These are phyloP conservation scores for Paramecium biaurelia DNA, from an alignment of 73 alveolate species.

Conservation along the genomic window DNA sequence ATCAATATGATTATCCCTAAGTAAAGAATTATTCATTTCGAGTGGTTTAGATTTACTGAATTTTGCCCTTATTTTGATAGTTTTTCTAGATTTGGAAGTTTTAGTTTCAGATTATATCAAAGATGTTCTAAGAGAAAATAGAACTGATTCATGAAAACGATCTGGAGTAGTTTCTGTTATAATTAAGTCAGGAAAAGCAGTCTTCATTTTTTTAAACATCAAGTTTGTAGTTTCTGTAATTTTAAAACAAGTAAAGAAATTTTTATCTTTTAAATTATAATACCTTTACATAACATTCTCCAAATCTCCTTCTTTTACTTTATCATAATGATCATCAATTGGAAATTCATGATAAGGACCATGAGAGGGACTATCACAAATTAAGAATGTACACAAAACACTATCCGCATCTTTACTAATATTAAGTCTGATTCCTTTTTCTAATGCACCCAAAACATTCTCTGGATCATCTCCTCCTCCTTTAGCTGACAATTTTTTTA, in stretches of 20 bases:
- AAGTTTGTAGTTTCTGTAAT: background rate
- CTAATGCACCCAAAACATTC: slow-evolving; percentile 48
- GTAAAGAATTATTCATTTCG: background rate
- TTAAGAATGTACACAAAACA: background rate
- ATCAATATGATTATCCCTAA: background rate
- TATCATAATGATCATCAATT: background rate
- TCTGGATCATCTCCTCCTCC: slow-evolving; percentile 66
- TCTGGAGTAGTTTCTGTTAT: background rate
- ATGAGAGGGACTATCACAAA: slow-evolving; percentile 36
- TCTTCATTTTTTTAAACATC: background rate
- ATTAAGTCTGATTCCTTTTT: background rate
- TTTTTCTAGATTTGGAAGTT: background rate
- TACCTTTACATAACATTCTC: background rate
- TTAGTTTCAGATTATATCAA: background rate
- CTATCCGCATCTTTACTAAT: background rate
- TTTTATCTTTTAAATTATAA: background rate
- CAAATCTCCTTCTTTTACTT: background rate
- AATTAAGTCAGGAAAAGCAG: background rate
- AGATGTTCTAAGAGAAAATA: background rate
- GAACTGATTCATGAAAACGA: background rate
- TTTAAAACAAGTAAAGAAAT: slow-evolving; percentile 4
- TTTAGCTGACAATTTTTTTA: background rate
- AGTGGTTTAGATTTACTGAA: background rate
- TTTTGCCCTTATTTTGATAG: background rate
- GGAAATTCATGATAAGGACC: slow-evolving; percentile 13